Base-by-base conservation (phyloP, 192 early-diverging fungal species). In the Coemansia reversa region DNA sequence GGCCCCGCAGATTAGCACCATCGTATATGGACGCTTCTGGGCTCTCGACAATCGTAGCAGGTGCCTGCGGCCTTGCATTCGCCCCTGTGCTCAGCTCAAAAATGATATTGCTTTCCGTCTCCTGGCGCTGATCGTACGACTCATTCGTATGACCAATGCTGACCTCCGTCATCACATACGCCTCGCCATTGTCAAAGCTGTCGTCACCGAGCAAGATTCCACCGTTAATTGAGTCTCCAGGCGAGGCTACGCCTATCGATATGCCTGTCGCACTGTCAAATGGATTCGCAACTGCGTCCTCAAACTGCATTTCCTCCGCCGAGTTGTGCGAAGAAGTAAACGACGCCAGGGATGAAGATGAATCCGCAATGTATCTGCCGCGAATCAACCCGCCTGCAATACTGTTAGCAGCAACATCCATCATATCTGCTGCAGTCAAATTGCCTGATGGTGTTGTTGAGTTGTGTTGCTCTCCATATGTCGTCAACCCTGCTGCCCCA, bases 71-170 rank as follows among this genome's bases (percentile, higher is more conserved):
- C 30, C 7, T 32, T 32, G 30, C 30, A 32, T 32, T 58, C 22
- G 24, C 49, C 45, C 56, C 58, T 16, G 33, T 35, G 32, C 65
- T 66, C 32, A 32, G 5, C 55, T 75, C 73, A 69, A 75, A 75
- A 29, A 75, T 67, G 53, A 75, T 58, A 23, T 51, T 58, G 24
- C 24, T 39, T 49, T 50, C 59, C 7, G 45, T 32, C 28, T 32
- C 56, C 2, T 19, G 58, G 0, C 54, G 61, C 45, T 64, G 62
- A 5, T 42, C 51, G 23, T 39, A 50, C 50, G 61, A 59, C 51
- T 56, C 69, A 51, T 56, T 59, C n/a, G 57, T 59, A 49, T 70
- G 69, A 4, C 69, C 69, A n/a, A 70, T 50, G 58, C 56, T 69
- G 55, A 69, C 60, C 39, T 69, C 59, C 7, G 51, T 51, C 59